Base-by-base conservation (phyloP, 352 stramenopile genomes). In the Aphanomyces euteiches region DNA sequence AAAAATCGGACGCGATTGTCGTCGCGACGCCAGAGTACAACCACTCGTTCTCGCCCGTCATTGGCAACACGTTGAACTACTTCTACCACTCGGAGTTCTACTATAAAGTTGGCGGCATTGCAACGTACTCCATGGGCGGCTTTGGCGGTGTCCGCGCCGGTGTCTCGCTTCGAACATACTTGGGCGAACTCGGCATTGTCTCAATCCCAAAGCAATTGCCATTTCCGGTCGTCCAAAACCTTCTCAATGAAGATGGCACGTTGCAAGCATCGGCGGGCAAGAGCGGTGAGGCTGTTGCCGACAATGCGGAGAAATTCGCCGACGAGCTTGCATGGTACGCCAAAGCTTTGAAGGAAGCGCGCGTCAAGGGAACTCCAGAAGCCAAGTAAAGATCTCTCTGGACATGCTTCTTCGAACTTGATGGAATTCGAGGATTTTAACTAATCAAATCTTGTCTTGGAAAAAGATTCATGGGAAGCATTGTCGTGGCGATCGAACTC, bases 1-100 rank as follows among this genome's bases (percentile, higher is more conserved):
- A 69, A 36, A 53, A 73, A 41, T 79, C 80, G 15, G 79, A 90
- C 75, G 75, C 69, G 8, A 88, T 85, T 67, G 76, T 90, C 4
- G 74, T 72, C 45, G 71, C 88, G 4, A 88, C 77, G 34, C 83
- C 83, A 1, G 83, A 90, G 73, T 90, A 89, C 72, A 90, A 90
- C 69, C 81, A 90, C 73, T 75, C 73, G 1, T 77, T 79, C 39
- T 81, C 77, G 40, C 83, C 81, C 15, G 83, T 66, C 40, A 76
- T 90, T 36, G n/a, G 81, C 28, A 84, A 84, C 70, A 40, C 88
- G 13, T 67, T 90, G 65, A 84, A 85, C 74, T 80, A 90, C 69
- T 90, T 92, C 77, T 83, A 83, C 17, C 81, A 74, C 0, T 81
- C 73, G 17, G 77, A 69, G 0, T 89, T 88, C 76, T 79, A 74